A percentile compares a stretch with the other conserved stretches of the same genome.
These are phyloP conservation scores for Ogataea wickerhamii DNA, from an alignment of 805 yeast genomes.

Conservation along the genomic window DNA sequence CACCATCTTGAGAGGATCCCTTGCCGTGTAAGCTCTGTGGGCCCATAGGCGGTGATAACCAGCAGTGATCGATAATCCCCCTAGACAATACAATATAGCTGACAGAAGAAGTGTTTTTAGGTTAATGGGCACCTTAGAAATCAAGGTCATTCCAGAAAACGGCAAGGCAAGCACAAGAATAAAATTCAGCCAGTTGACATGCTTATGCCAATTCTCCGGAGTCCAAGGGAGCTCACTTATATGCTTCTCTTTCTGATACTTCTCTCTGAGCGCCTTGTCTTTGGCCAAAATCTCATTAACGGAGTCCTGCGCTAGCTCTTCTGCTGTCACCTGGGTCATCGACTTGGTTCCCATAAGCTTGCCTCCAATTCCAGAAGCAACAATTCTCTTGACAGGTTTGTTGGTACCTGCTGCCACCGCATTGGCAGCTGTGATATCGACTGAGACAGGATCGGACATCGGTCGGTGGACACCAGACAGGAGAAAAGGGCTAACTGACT, in stretches of 20 bases:
- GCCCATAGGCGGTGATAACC: slow-evolving; percentile 83
- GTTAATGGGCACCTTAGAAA: slow-evolving; percentile 47
- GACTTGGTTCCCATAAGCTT: slow-evolving; percentile 77
- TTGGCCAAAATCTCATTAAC: slow-evolving; percentile 44
- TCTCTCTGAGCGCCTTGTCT: slow-evolving; percentile 41
- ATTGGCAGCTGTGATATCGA: slow-evolving; percentile 68
- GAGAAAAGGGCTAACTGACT: too few relatives aligned
- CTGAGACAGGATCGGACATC: slow-evolving; percentile 31
- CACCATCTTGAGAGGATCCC: slow-evolving; percentile 55
- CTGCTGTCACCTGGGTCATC: slow-evolving; percentile 65
- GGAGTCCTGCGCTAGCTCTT: slow-evolving; percentile 52
- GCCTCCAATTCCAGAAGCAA: slow-evolving; percentile 76
- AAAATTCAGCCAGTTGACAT: slow-evolving; percentile 76
- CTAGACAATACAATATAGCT: slow-evolving; percentile 48
- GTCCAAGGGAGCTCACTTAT: slow-evolving; percentile 83
- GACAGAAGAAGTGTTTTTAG: slow-evolving; percentile 46
- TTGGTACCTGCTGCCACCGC: slow-evolving; percentile 81
- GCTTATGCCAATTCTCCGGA: slow-evolving; percentile 62
- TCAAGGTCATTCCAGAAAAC: slow-evolving; percentile 44
- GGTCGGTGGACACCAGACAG: too few relatives aligned
- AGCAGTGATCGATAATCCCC: slow-evolving; percentile 77
- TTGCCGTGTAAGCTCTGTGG: slow-evolving; percentile 68
- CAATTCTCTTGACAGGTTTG: slow-evolving; percentile 65
- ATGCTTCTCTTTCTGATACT: slow-evolving; percentile 45
- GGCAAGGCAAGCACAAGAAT: slow-evolving; percentile 64